phyloP scores from a whole-genome alignment of 352 stramenopile genomes.

The Pythium sp. region DNA sequence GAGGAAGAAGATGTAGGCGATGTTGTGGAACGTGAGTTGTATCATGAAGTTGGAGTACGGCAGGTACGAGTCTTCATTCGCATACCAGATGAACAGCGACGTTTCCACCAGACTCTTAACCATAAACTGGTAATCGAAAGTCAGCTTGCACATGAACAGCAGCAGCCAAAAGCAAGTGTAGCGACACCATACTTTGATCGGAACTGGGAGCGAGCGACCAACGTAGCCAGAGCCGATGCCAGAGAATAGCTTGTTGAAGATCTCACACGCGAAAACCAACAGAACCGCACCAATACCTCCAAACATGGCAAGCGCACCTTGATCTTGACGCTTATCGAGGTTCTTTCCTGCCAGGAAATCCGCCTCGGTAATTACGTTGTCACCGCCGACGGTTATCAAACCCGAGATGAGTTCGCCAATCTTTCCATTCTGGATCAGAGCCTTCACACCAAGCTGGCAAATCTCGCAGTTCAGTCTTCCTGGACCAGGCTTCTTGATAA shows the following conservation, averaged over 20 bases:
- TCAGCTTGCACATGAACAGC: conserved; percentile 71
- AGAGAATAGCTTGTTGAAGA: conserved; percentile 72
- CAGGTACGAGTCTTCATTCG: conserved; percentile 64
- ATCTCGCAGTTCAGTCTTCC: conserved; percentile 75
- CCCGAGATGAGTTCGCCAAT: conserved; percentile 53
- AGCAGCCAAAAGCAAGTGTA: conserved; percentile 86
- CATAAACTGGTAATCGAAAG: conserved; percentile 87
- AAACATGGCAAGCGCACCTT: conserved; percentile 58
- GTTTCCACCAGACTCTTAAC: conserved; percentile 84
- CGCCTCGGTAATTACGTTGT: conserved; percentile 15
- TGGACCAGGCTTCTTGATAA: conserved; percentile 49
- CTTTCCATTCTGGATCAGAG: conserved; percentile 62
- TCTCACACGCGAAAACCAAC: conserved; percentile 58
- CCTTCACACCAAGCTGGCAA: conserved; percentile 67
- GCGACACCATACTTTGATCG: conserved; percentile 61
- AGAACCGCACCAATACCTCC: conserved; percentile 43
- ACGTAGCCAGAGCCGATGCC: conserved; percentile 72
- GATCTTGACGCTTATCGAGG: conserved; percentile 45
- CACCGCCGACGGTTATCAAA: conserved; percentile 41
- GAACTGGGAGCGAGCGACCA: conserved; percentile 70
- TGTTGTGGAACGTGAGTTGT: conserved; percentile 82
- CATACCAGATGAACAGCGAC: conserved; percentile 84
- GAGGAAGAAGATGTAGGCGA: conserved; percentile 80
- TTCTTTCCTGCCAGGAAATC: conserved; percentile 19
- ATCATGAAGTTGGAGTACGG: conserved; percentile 84